Conservation (phyloP, 1,284 basidiomycete genomes). For the Marasmius oreades region DNA sequence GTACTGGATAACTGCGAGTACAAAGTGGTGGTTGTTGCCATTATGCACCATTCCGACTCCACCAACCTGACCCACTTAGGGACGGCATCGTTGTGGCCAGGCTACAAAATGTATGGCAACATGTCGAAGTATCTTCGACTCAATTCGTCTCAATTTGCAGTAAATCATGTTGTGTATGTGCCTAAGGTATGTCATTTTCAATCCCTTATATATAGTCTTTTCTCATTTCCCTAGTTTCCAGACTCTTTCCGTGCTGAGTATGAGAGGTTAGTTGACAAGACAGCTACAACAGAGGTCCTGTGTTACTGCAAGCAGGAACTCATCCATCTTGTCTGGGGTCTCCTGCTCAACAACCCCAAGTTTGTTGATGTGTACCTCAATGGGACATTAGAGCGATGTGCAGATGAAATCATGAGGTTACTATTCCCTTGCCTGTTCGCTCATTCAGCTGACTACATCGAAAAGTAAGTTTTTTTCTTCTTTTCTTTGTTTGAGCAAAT, state of each 20-base stretch:
- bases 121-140: background rate
- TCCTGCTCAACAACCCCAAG: background rate
- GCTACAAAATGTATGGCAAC: background rate
- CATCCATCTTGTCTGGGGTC: background rate
- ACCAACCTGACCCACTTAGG: constrained; percentile 1
- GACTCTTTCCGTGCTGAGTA: background rate
- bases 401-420: background rate
- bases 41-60: background rate
- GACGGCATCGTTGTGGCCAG: background rate
- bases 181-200: background rate
- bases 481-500: too few species aligned
- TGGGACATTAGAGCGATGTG: background rate
- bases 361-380: background rate
- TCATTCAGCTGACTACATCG: background rate
- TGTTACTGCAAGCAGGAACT: background rate
- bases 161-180: background rate
- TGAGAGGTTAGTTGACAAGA: background rate
- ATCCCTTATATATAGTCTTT: background rate
- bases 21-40: background rate
- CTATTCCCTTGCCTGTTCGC: background rate
- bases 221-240: background rate
- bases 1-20: background rate
- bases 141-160: background rate
- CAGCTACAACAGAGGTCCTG: background rate
- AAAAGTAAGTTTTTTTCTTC: background rate